Base-by-base conservation (phyloP, 805 yeast genomes). In the Suhomyces pyralidae region DNA sequence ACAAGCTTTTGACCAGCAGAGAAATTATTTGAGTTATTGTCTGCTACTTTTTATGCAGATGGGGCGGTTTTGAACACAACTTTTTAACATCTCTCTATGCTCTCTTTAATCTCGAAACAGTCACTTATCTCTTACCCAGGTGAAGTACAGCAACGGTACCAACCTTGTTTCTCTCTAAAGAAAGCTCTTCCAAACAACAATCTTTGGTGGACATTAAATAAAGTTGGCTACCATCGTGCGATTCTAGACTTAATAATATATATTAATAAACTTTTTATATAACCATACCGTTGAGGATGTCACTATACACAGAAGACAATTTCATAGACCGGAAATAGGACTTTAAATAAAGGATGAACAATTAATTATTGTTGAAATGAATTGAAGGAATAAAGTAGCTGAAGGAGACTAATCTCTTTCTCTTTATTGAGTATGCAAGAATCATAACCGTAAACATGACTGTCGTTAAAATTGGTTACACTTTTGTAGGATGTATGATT, bases 201-300 rank as follows among this genome's bases (percentile, higher is more conserved):
- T 9, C 28, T 26, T 12, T 0, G 28, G 26, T 25, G 8, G 26
- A 25, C 3, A 7, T 7, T 25, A 1, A 25, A 25, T 25, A 9
- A 3, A 5, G 26, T 25, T 25, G 26, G 28, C 28, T 26, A 3
- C 5, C 25, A 22, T 22, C 7, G 10, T 36, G 6, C 10, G 12
- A 2, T 17, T 38, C 17, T 17, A 38, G 9, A 32, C 17, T 32
- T 38, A 19, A 38, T 38, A 38, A 17, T 38, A 7, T 38, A 38
- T 38, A 19, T 38, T 45, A 24, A 38, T 19, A 36, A 14, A 40
- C 28, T 17, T 24, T 40, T n/a, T 36, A 40, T 49, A 54, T 51
- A 58, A 67, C 70, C 78, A 73, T 72, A 65, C 79, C 79, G 79
- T 74, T 74, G 79, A 74, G 79, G 79, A 74, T 73, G 78, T 74